Percentiles rank a stretch among this genome's conserved stretches.
phyloP scores from a whole-genome alignment of 768 basidiomycete genomes.

The Suillus bovinus region DNA sequence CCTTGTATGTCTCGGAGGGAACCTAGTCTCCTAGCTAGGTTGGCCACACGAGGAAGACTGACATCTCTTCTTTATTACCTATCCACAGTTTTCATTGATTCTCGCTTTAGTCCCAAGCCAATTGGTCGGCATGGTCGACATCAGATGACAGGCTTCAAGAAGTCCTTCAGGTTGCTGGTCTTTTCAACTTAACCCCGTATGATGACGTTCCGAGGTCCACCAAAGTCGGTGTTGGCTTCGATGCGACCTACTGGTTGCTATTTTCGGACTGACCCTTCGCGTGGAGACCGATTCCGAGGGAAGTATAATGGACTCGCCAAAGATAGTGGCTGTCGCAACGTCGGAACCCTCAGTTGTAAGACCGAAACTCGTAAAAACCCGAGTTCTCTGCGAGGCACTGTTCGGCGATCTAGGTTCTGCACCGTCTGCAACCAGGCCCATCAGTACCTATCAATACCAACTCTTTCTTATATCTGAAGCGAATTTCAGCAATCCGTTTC shows the following conservation, averaged over 20 bases:
- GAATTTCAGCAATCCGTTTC: neutral
- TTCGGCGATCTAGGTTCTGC: neutral
- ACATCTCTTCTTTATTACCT: neutral
- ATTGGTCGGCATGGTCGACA: neutral
- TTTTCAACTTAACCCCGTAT: neutral
- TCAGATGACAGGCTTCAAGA: neutral
- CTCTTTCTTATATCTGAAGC: neutral
- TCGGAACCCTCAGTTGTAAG: neutral
- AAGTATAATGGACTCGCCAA: neutral
- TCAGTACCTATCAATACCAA: neutral
- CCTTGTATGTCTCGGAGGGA: neutral
- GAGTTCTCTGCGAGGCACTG: neutral
- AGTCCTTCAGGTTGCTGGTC: neutral
- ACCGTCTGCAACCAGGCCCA: neutral
- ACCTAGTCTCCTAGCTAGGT: neutral
- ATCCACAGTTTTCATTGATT: neutral
- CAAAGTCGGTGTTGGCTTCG: neutral
- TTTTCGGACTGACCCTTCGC: neutral
- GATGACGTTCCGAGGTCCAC: neutral
- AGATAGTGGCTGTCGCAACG: neutral
- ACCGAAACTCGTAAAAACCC: neutral
- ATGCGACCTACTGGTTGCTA: neutral
- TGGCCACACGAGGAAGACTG: neutral
- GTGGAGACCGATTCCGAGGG: neutral
- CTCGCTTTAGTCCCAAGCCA: neutral